A percentile compares a stretch with the other conserved stretches of the same genome.
Conservation (phyloP, 2,329 filamentous ascomycete species). For the Atkinsonella texensis region DNA sequence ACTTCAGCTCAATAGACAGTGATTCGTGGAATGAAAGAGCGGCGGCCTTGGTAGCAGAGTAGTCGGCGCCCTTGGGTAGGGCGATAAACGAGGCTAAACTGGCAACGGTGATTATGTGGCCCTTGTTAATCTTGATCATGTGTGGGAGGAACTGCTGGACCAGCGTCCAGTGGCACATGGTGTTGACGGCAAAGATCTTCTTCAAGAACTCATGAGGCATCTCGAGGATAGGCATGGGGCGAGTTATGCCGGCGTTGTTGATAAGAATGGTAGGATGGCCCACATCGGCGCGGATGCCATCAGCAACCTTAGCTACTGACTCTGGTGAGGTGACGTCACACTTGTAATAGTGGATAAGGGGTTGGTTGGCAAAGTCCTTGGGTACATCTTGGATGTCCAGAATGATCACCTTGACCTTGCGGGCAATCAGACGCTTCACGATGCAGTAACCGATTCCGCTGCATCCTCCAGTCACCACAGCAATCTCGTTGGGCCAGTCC, state of each 20-base stretch:
- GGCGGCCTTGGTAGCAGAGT: slow-evolving; percentile 52
- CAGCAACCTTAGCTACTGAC: slow-evolving; percentile 31
- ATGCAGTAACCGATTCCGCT: slow-evolving; percentile 29
- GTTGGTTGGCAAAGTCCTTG: slow-evolving; percentile 12
- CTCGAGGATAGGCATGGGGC: slow-evolving; percentile 46
- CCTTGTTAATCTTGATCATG: slow-evolving; percentile 53
- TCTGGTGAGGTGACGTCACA: slow-evolving; percentile 30
- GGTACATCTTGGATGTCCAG: slow-evolving; percentile 43
- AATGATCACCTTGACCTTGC: slow-evolving; percentile 52
- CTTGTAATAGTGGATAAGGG: slow-evolving; percentile 18
- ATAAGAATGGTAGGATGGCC: slow-evolving; percentile 57
- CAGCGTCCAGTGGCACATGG: slow-evolving; percentile 51
- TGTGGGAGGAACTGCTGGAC: slow-evolving; percentile 52
- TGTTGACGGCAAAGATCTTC: slow-evolving; percentile 58
- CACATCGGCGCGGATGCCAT: slow-evolving; percentile 27
- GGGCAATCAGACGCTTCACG: slow-evolving; percentile 16
- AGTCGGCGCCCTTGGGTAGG: slow-evolving; percentile 52
- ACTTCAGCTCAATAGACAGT: slow-evolving; percentile 41
- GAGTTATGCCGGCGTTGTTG: slow-evolving; percentile 56
- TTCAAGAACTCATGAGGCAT: slow-evolving; percentile 42
- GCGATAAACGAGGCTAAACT: slow-evolving; percentile 50
- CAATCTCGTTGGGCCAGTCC: slow-evolving; percentile 29
- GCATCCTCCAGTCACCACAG: slow-evolving; percentile 31
- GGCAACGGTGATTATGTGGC: slow-evolving; percentile 59
- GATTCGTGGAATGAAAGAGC: slow-evolving; percentile 57